These are phyloP conservation scores for Xylaria palmicola DNA, from an alignment of 495 filamentous ascomycete genomes.

Conservation along the genomic window DNA sequence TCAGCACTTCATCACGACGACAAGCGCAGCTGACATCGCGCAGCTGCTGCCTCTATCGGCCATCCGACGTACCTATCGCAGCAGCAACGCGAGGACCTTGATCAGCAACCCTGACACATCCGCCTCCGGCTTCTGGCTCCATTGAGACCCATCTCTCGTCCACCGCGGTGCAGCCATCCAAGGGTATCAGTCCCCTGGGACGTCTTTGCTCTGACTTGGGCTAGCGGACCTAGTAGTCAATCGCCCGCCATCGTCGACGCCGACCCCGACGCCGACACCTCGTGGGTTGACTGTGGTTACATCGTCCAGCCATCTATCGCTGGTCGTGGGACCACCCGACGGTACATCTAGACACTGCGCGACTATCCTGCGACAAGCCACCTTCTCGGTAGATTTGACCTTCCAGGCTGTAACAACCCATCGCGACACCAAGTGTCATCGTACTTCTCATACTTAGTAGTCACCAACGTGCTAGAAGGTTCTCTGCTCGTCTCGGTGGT, in stretches of 20 bases:
- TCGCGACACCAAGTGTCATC: slow-evolving; percentile 16
- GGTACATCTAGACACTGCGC: slow-evolving; percentile 4
- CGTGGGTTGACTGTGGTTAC: slow-evolving; percentile 1
- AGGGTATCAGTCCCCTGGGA: slow-evolving; percentile 2
- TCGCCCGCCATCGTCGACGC: neutral
- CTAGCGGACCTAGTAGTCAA: slow-evolving; percentile 16
- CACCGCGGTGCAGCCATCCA: neutral
- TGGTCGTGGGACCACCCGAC: slow-evolving; percentile 1
- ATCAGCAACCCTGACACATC: neutral
- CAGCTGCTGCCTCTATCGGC: neutral
- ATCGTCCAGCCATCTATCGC: slow-evolving; percentile 1
- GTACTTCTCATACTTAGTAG: slow-evolving; percentile 18
- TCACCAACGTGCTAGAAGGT: slow-evolving; percentile 19
- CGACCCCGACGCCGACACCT: neutral
- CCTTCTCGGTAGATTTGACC: slow-evolving; percentile 14
- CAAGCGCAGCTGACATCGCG: neutral
- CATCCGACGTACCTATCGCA: neutral
- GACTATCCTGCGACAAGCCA: neutral
- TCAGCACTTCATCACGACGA: neutral
- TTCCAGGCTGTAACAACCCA: slow-evolving; percentile 17
- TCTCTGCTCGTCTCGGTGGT: slow-evolving; percentile 17
- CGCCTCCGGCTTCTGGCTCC: neutral
- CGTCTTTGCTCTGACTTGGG: slow-evolving; percentile 15
- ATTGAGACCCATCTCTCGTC: neutral
- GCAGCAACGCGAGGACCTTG: neutral